A percentile compares a stretch with the other conserved stretches of the same genome.
Evolutionary conservation across 345 rosid genomes (phyloP).

Genomic region (Lumnitzera racemosa): DNA sequence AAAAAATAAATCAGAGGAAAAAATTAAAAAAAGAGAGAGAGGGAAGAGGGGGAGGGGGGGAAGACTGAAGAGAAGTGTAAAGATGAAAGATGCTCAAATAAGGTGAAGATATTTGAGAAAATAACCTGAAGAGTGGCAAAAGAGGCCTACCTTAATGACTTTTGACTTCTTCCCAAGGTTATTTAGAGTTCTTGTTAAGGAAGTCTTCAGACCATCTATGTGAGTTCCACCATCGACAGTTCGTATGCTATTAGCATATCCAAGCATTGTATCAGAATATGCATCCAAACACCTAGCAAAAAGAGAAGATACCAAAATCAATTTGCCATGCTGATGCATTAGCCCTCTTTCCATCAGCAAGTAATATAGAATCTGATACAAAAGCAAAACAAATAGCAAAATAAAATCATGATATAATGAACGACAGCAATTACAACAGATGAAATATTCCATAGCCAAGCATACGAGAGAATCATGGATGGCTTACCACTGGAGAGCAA

Average conservation of each 20-base stretch:
- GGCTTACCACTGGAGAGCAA: slow-evolving; percentile 89
- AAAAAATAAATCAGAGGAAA: not conserved
- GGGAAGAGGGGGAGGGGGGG: too few relatives aligned
- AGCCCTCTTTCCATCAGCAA: too few relatives aligned
- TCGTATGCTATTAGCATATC: slow-evolving; percentile 95
- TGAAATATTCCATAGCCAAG: slow-evolving; percentile 1
- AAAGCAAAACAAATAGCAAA: too few relatives aligned
- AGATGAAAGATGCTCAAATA: too few relatives aligned
- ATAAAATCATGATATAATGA: too few relatives aligned
- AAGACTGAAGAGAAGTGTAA: too few relatives aligned
- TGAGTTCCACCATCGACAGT: slow-evolving; percentile 98
- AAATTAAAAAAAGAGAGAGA: not conserved
- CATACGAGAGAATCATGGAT: slow-evolving; percentile 4
- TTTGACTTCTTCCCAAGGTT: slow-evolving; percentile 83
- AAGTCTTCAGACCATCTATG: slow-evolving; percentile 85
- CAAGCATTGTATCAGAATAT: slow-evolving; percentile 89
- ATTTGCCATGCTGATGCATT: not conserved
- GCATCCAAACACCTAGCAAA: slow-evolving; percentile 88
- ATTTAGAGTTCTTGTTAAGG: slow-evolving; percentile 87
- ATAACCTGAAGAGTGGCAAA: not conserved
- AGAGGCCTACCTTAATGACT: slow-evolving; percentile 57
- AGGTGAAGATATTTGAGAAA: not conserved
- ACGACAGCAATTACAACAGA: too few relatives aligned
- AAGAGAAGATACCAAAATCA: slow-evolving; percentile 16
- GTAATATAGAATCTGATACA: too few relatives aligned